These are phyloP conservation scores for Rhodotorula sp. DNA, from an alignment of 1,284 basidiomycete species.

Conservation along the genomic window DNA sequence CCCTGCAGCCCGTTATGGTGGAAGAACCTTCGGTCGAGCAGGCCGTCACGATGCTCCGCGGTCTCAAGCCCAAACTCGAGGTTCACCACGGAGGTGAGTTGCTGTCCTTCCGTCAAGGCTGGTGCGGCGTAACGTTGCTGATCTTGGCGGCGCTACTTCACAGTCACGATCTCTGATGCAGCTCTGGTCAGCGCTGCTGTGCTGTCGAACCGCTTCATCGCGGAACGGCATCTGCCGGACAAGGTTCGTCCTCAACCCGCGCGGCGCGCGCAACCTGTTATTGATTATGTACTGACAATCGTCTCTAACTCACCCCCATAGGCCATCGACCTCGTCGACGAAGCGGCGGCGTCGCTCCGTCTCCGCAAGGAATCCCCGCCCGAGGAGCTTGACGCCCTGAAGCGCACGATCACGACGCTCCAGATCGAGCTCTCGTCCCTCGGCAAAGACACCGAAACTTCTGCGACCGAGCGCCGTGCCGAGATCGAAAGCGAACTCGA, in stretches of 20 bases:
- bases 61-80: conserved; percentile 79
- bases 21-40: conserved; percentile 78
- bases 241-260: conserved; percentile 57
- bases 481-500: conserved; percentile 67
- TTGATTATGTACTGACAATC: not conserved
- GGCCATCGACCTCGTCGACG: conserved; percentile 72
- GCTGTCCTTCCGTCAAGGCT: not conserved
- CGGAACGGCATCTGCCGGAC: conserved; percentile 82
- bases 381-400: conserved; percentile 76
- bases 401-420: conserved; percentile 78
- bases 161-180: conserved; percentile 75
- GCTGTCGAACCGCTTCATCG: conserved; percentile 75
- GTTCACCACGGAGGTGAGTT: conserved; percentile 67
- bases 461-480: conserved; percentile 68
- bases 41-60: conserved; percentile 77
- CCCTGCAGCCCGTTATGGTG: conserved; percentile 63
- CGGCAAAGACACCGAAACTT: conserved; percentile 81
- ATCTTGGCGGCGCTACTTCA: not conserved
- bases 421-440: conserved; percentile 88
- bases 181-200: conserved; percentile 86
- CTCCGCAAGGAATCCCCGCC: conserved; percentile 86
- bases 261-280: too few relatives aligned
- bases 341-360: conserved; percentile 81
- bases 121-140: conserved; percentile 45
- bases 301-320: not conserved